Evolutionary conservation across 2,329 filamentous ascomycete genomes (phyloP).

Genomic region (Epichloe scottii): DNA sequence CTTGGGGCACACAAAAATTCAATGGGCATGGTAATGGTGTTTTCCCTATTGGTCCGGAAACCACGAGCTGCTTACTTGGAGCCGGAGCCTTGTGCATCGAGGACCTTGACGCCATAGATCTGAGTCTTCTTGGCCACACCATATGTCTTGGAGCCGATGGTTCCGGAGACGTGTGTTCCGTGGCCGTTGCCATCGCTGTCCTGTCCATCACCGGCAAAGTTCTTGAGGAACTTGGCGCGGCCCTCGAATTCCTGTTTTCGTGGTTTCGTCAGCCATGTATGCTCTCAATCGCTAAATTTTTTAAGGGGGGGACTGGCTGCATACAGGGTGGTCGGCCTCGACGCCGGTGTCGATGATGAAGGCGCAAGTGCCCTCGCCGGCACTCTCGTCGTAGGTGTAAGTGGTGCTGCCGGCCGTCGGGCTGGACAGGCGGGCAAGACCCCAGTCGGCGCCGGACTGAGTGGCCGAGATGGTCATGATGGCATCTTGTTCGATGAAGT

Average conservation of each 20-base stretch:
- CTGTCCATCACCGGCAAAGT: slow-evolving; percentile 21
- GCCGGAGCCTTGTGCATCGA: slow-evolving; percentile 24
- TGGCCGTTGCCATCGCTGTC: slow-evolving; percentile 32
- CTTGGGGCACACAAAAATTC: too few relatives aligned
- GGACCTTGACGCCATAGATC: slow-evolving; percentile 33
- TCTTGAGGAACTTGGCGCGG: slow-evolving; percentile 27
- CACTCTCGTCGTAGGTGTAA: slow-evolving; percentile 26
- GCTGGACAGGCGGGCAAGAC: slow-evolving; percentile 26
- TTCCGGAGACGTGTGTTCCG: slow-evolving; percentile 35
- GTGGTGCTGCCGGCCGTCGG: slow-evolving; percentile 12
- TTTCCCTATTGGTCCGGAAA: too few relatives aligned
- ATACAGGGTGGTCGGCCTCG: slow-evolving; percentile 20
- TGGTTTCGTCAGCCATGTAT: neutral
- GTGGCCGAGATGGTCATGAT: slow-evolving; percentile 38
- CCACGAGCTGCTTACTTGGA: slow-evolving; percentile 25
- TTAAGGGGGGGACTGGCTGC: slow-evolving; percentile 4
- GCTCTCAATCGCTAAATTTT: neutral
- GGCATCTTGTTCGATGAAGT: slow-evolving; percentile 29
- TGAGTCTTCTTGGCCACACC: slow-evolving; percentile 33
- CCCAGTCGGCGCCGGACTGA: slow-evolving; percentile 28
- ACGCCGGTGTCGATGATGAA: slow-evolving; percentile 36
- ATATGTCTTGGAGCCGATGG: slow-evolving; percentile 27
- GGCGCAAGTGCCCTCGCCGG: slow-evolving; percentile 27
- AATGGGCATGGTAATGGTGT: too few relatives aligned
- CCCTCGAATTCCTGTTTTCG: slow-evolving; percentile 24